phyloP scores from a whole-genome alignment of 2,329 filamentous ascomycete species.

The Neofusicoccum parvum region DNA sequence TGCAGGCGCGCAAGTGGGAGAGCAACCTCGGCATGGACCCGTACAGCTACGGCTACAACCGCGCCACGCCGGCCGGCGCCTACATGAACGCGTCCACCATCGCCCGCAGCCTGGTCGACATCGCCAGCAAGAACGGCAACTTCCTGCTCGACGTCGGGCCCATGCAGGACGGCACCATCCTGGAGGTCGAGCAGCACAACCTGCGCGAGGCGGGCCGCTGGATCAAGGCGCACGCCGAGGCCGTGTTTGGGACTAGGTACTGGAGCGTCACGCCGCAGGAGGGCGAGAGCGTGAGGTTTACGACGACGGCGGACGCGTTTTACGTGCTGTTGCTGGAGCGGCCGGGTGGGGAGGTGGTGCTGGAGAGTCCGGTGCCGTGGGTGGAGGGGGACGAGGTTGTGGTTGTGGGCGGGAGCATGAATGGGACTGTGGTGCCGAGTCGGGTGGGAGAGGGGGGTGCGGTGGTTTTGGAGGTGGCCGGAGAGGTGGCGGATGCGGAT shows the following conservation, averaged over 20 bases:
- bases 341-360: slow-evolving; percentile 30
- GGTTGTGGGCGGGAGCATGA: slow-evolving; percentile 40
- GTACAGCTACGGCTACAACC: slow-evolving; percentile 62
- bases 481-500: slow-evolving; percentile 21
- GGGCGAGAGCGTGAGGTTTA: slow-evolving; percentile 51
- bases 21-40: slow-evolving; percentile 63
- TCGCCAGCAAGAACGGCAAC: slow-evolving; percentile 59
- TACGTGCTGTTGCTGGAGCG: background rate
- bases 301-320: slow-evolving; percentile 26
- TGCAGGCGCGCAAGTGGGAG: slow-evolving; percentile 62
- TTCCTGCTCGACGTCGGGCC: slow-evolving; percentile 61
- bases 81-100: slow-evolving; percentile 58
- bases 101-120: slow-evolving; percentile 54
- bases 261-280: slow-evolving; percentile 53
- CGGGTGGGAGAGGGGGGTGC: background rate
- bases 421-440: slow-evolving; percentile 25
- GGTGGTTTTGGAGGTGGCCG: slow-evolving; percentile 18
- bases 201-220: slow-evolving; percentile 57
- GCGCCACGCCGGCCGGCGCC: slow-evolving; percentile 50
- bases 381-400: slow-evolving; percentile 51
- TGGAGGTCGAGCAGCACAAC: slow-evolving; percentile 50
- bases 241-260: slow-evolving; percentile 60
- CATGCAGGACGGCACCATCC: slow-evolving; percentile 55
- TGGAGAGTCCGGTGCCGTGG: slow-evolving; percentile 51
- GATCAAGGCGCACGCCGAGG: slow-evolving; percentile 57